Percentiles rank a stretch among this genome's conserved stretches.
phyloP scores from a whole-genome alignment of 2,329 filamentous ascomycete species.

The Aspergillus texensis region DNA sequence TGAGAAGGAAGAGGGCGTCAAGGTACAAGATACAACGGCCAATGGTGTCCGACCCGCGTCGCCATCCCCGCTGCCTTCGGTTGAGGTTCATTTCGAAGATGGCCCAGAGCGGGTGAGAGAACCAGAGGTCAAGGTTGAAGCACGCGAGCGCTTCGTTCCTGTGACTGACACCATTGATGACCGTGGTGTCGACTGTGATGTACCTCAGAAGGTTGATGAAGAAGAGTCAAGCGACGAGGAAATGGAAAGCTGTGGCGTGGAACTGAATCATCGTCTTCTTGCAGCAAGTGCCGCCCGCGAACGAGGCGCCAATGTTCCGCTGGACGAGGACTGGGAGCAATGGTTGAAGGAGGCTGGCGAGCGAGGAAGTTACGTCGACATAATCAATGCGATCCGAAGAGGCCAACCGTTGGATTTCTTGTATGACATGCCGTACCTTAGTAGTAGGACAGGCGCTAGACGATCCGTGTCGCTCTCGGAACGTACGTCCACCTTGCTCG shows the following conservation, averaged over 20 bases:
- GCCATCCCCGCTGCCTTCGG: constrained; percentile 39
- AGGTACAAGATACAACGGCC: constrained; percentile 64
- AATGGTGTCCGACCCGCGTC: constrained; percentile 57
- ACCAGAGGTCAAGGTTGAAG: constrained; percentile 23
- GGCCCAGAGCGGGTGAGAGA: constrained; percentile 26
- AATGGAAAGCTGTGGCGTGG: constrained; percentile 55
- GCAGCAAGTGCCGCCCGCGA: constrained; percentile 57
- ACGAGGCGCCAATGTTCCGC: constrained; percentile 48
- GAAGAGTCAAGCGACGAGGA: constrained; percentile 50
- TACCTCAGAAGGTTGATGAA: constrained; percentile 37
- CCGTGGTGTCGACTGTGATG: constrained; percentile 24
- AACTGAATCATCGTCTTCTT: constrained; percentile 55
- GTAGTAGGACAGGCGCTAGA: constrained; percentile 22
- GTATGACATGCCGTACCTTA: constrained; percentile 26
- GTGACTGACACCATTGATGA: constrained; percentile 28
- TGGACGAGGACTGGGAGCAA: constrained; percentile 57
- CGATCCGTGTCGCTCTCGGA: constrained; percentile 24
- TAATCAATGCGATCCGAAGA: constrained; percentile 42
- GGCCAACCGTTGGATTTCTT: constrained; percentile 37
- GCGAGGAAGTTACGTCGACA: constrained; percentile 47
- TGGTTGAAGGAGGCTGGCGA: constrained; percentile 61
- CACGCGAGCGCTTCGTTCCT: constrained; percentile 27
- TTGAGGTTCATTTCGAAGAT: constrained; percentile 36
- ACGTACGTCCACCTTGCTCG: constrained; percentile 24
- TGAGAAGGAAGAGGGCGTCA: constrained; percentile 59